These are phyloP conservation scores for Ogataea methanolica DNA, from an alignment of 805 yeast genomes.

Conservation along the genomic window DNA sequence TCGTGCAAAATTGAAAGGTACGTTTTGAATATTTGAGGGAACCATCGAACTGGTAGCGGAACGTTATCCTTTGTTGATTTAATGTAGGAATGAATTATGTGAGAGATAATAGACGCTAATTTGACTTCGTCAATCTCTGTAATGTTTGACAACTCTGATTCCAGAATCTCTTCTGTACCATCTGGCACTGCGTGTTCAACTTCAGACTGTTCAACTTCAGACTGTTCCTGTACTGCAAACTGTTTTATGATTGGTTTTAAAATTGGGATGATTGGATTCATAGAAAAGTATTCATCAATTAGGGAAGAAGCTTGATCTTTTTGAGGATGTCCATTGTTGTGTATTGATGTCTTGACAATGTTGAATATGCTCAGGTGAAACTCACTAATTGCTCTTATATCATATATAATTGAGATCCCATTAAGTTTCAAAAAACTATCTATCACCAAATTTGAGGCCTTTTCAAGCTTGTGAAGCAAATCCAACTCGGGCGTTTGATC, in stretches of 20 bases:
- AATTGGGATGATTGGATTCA: constrained; percentile 25
- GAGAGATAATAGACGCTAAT: constrained; percentile 2
- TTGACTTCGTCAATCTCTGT: background rate
- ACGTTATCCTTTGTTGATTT: background rate
- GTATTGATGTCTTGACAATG: constrained; percentile 10
- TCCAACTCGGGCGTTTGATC: background rate
- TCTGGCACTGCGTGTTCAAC: background rate
- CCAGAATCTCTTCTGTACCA: background rate
- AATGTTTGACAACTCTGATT: background rate
- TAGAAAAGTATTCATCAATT: constrained; percentile 20
- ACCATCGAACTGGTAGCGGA: constrained; percentile 18
- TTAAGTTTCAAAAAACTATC: constrained; percentile 13
- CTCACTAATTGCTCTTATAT: constrained; percentile 14
- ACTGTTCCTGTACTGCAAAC: constrained; percentile 3
- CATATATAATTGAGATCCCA: constrained; percentile 13
- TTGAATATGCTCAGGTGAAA: constrained; percentile 18
- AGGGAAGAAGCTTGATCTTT: background rate
- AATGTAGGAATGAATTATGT: constrained; percentile 6
- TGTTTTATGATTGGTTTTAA: constrained; percentile 17
- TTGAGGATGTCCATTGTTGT: background rate
- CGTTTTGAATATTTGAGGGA: constrained; percentile 21
- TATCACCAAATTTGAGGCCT: constrained; percentile 15
- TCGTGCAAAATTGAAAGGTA: constrained; percentile 18
- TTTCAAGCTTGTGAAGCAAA: constrained; percentile 5
- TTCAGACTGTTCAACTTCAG: constrained; percentile 2